These are phyloP conservation scores for Abortiporus biennis DNA, from an alignment of 1,284 basidiomycete genomes.

Conservation along the genomic window DNA sequence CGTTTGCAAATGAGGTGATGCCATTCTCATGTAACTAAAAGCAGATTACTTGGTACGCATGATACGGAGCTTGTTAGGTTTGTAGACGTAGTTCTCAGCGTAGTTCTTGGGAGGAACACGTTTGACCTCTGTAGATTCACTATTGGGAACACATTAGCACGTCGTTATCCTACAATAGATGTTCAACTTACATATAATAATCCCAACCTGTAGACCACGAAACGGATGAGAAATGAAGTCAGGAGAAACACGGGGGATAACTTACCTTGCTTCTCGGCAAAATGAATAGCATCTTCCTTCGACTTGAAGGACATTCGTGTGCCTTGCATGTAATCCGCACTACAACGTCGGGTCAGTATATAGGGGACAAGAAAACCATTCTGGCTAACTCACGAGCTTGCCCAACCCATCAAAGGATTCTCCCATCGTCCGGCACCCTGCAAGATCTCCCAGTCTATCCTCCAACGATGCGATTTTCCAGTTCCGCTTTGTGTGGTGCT, in stretches of 20 bases:
- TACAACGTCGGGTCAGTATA: slow-evolving; percentile 23
- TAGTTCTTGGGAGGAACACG: slow-evolving; percentile 90
- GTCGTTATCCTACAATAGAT: slow-evolving; percentile 4
- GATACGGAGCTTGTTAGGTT: slow-evolving; percentile 78
- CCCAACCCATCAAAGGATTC: slow-evolving; percentile 99
- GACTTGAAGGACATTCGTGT: slow-evolving; percentile 83
- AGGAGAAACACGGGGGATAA: slow-evolving; percentile 7
- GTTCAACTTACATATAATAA: slow-evolving; percentile 59
- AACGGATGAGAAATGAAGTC: background rate
- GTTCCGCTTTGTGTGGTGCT: slow-evolving; percentile 95
- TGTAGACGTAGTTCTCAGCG: slow-evolving; percentile 87
- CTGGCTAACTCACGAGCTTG: slow-evolving; percentile 65
- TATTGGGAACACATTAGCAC: slow-evolving; percentile 27
- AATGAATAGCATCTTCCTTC: slow-evolving; percentile 91
- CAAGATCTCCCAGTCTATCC: slow-evolving; percentile 92
- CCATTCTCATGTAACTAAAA: too few relatives aligned
- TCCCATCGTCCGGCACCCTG: slow-evolving; percentile 92
- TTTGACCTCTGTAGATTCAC: slow-evolving; percentile 65
- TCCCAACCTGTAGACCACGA: slow-evolving; percentile 56
- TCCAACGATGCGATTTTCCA: slow-evolving; percentile 85
- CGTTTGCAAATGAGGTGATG: too few relatives aligned
- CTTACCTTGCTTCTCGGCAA: slow-evolving; percentile 87
- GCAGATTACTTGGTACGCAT: slow-evolving; percentile 85
- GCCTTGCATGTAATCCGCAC: slow-evolving; percentile 97
- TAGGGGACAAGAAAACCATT: slow-evolving; percentile 2